Percentiles rank a stretch among this genome's conserved stretches.
These are phyloP conservation scores for Dendrothele bispora DNA, from an alignment of 768 basidiomycete genomes.

Conservation along the genomic window DNA sequence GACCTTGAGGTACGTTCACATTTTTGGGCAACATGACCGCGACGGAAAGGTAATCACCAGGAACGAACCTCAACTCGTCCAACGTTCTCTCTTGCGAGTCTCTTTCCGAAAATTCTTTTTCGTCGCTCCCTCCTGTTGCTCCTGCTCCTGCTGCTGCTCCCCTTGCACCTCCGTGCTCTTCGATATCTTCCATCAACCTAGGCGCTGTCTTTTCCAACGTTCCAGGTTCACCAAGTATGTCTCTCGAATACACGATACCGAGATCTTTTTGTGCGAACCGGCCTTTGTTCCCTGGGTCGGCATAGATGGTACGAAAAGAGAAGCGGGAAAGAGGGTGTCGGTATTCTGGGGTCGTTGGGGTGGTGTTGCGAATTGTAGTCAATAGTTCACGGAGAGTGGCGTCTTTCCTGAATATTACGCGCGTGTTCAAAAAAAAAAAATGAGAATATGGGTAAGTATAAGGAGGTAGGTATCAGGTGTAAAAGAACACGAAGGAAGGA, in stretches of 20 bases:
- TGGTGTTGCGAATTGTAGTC: slow-evolving; percentile 71
- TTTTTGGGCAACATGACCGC: slow-evolving; percentile 77
- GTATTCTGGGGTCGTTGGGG: slow-evolving; percentile 69
- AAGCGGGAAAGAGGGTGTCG: slow-evolving; percentile 82
- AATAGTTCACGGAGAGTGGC: slow-evolving; percentile 79
- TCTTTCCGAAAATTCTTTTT: slow-evolving; percentile 38
- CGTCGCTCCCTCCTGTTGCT: slow-evolving; percentile 13
- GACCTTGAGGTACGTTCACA: slow-evolving; percentile 49
- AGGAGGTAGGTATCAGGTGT: background rate
- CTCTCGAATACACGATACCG: slow-evolving; percentile 79
- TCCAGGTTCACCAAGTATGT: slow-evolving; percentile 81
- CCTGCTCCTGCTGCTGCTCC: slow-evolving; percentile 3
- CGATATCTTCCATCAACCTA: slow-evolving; percentile 56
- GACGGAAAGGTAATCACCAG: slow-evolving; percentile 77
- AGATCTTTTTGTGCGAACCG: slow-evolving; percentile 77
- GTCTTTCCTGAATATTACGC: slow-evolving; percentile 88
- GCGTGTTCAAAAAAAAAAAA: background rate
- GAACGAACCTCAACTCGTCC: slow-evolving; percentile 77
- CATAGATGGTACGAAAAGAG: slow-evolving; percentile 78
- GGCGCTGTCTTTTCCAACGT: slow-evolving; percentile 56
- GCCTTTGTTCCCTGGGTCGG: slow-evolving; percentile 71
- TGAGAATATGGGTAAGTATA: background rate
- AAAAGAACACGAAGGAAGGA: background rate
- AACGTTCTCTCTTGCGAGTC: slow-evolving; percentile 69
- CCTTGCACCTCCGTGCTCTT: slow-evolving; percentile 17